Percentiles rank a stretch among this genome's conserved stretches.
Evolutionary conservation across 2,329 filamentous ascomycete genomes (phyloP).

Genomic region (Fusarium fujikuroi): DNA sequence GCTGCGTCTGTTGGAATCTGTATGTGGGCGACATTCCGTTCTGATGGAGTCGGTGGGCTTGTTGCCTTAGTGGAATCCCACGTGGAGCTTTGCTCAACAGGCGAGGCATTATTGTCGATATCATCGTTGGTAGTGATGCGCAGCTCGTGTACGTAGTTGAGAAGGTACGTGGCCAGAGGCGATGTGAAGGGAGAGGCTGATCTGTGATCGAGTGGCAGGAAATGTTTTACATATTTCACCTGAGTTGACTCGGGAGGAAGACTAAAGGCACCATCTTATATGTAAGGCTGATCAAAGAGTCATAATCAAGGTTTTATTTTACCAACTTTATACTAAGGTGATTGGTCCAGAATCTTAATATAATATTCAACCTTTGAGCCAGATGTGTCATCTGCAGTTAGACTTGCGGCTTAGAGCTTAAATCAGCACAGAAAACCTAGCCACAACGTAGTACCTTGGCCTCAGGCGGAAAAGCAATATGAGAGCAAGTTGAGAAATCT

Average conservation of each 20-base stretch:
- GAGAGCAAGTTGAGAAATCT: neutral
- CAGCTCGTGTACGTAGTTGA: fast-evolving
- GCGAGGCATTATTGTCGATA: neutral
- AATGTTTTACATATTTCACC: neutral
- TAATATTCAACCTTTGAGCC: no score
- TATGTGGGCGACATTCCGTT: no score
- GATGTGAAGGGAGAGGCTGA: neutral
- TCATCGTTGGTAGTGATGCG: neutral
- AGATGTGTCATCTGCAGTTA: neutral
- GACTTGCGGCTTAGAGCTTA: neutral
- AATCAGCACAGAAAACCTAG: neutral
- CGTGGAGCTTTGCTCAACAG: neutral
- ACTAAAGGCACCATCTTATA: neutral
- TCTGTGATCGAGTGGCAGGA: neutral
- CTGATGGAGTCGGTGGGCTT: neutral
- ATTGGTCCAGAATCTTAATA: fast-evolving
- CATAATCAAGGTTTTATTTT: fast-evolving
- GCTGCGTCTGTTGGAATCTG: neutral
- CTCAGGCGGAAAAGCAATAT: neutral
- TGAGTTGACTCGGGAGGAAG: neutral
- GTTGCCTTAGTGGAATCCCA: neutral
- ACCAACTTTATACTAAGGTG: fast-evolving
- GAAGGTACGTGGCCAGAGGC: fast-evolving
- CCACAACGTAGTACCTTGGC: fast-evolving
- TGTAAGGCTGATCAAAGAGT: fast-evolving